These are phyloP conservation scores for Fusarium temperatum DNA, from an alignment of 2,329 filamentous ascomycete species.

Conservation along the genomic window DNA sequence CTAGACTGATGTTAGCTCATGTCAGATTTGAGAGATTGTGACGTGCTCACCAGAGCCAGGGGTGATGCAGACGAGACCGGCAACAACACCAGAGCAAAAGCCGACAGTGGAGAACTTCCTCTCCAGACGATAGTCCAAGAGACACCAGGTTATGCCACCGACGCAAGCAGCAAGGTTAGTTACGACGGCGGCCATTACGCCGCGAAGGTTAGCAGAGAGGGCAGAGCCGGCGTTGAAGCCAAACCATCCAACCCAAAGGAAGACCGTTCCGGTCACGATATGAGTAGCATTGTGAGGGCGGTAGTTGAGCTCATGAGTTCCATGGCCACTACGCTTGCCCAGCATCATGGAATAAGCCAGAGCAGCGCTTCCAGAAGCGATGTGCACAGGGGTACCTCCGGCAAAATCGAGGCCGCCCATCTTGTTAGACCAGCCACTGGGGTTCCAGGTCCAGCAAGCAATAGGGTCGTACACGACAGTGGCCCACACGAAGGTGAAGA, in stretches of 20 bases:
- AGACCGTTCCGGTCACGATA: conserved; percentile 91
- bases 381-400: conserved; percentile 90
- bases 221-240: conserved; percentile 93
- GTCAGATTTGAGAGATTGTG: not conserved
- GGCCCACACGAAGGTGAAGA: conserved; percentile 94
- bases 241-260: conserved; percentile 96
- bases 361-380: conserved; percentile 82
- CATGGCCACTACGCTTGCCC: conserved; percentile 84
- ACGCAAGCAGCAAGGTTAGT: conserved; percentile 87
- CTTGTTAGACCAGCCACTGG: conserved; percentile 79
- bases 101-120: conserved; percentile 93
- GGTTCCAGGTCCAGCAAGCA: conserved; percentile 95
- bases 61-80: conserved; percentile 87
- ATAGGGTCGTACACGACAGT: conserved; percentile 92
- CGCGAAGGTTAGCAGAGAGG: conserved; percentile 81
- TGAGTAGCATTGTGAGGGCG: conserved; percentile 93
- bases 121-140: conserved; percentile 88
- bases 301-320: conserved; percentile 89
- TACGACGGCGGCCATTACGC: conserved; percentile 85
- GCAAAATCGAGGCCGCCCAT: conserved; percentile 89
- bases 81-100: conserved; percentile 90
- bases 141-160: conserved; percentile 88
- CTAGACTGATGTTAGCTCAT: conserved; percentile 42
- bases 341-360: conserved; percentile 93
- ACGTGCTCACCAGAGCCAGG: conserved; percentile 74